Evolutionary conservation across 257 asterid species (phyloP), one percentile per base, ranked within the genome.

Genomic region (Coffea eugenioides): DNA sequence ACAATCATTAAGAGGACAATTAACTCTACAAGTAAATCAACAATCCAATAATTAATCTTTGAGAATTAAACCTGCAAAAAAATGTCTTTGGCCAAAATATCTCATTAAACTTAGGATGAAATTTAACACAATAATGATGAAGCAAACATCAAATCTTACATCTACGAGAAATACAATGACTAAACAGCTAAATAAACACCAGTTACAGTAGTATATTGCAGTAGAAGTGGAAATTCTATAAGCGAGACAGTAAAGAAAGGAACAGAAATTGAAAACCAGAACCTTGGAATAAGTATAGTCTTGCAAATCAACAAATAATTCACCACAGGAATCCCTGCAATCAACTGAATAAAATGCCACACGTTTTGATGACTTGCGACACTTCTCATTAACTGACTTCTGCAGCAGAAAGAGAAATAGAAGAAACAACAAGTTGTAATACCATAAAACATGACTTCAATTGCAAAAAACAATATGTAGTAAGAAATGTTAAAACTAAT

Each of bases 291-390:
- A 96, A 76, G 80, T 80, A 85, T 88, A 94, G 79, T 87, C 90
- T 89, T 96, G 97, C 92, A 96, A 89, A 87, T 96, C 99, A 81
- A 94, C 95, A 85, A 96, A 96, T 81, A 96, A 88, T 90, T 96
- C 99, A 68, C 97, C 99, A 75, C 99, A 96, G 5, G 94, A 91
- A 84, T 90, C 99, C 85, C 97, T 92, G 85, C 97, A 94, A 81
- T 96, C 97, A 80, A 96, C 97, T 23, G 91, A 74, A 82, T 96
- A 96, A 89, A 94, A 96, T 59, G 97, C 91, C 69, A 90, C 86
- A 23, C 97, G 97, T 84, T 90, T 96, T 69, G 85, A 83, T 76
- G 73, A 84, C 85, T 89, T 92, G 88, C 96, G 99, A 75, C 99
- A 96, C 88, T 91, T 94, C 77, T 91, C 95, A 73, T 96, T 96